phyloP scores from a whole-genome alignment of 2,329 filamentous ascomycete species.

The Phaeophleospora eucalypticola region DNA sequence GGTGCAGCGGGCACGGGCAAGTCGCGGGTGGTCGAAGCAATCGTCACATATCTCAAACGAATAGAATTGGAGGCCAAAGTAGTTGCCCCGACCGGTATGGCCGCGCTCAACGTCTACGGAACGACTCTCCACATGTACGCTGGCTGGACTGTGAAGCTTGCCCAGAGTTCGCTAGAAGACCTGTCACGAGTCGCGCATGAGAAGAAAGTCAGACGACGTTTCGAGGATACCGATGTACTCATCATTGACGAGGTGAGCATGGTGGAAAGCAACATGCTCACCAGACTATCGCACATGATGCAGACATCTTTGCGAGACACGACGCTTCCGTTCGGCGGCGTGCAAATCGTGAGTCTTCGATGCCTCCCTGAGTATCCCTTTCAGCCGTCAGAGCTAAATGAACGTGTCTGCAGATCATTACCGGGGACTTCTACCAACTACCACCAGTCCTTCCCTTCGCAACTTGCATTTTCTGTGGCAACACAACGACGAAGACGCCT shows the following conservation, averaged over 20 bases:
- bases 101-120: constrained; percentile 8
- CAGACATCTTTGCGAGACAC: constrained; percentile 33
- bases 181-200: constrained; percentile 28
- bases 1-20: constrained; percentile 60
- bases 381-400: not conserved
- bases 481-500: constrained; percentile 19
- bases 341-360: constrained; percentile 39
- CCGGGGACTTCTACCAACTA: constrained; percentile 58
- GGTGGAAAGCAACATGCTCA: constrained; percentile 55
- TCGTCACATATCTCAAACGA: constrained; percentile 38
- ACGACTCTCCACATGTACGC: constrained; percentile 40
- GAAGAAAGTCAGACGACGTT: constrained; percentile 35
- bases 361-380: too few relatives aligned
- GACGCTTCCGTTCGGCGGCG: constrained; percentile 41
- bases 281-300: constrained; percentile 49
- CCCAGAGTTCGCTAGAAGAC: constrained; percentile 40
- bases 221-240: constrained; percentile 50
- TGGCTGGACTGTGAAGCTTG: constrained; percentile 50
- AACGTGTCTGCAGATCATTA: constrained; percentile 34
- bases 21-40: constrained; percentile 50
- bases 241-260: constrained; percentile 67
- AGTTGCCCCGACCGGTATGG: constrained; percentile 7
- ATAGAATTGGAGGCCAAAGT: not conserved
- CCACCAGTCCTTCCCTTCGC: constrained; percentile 57
- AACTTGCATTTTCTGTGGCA: constrained; percentile 49